Percentiles rank a stretch among this genome's conserved stretches.
Conservation (phyloP, 495 filamentous ascomycete genomes). For the Cryomyces minteri region DNA sequence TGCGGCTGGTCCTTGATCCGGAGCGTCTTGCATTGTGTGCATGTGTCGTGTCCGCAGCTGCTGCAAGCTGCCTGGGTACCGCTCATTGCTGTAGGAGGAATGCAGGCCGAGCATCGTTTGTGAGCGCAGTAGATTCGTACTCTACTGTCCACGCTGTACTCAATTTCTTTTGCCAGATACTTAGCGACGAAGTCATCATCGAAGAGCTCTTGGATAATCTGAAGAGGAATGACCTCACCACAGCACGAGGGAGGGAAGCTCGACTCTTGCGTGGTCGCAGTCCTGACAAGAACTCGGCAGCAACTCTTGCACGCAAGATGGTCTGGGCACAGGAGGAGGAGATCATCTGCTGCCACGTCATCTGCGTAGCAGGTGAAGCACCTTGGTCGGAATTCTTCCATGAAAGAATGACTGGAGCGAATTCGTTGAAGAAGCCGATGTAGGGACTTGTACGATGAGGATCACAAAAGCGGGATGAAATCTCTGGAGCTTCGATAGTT, state of each 20-base stretch:
- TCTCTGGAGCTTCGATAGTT: too few species aligned
- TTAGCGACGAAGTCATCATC: neutral
- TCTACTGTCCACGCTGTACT: constrained; percentile 1
- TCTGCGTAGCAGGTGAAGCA: too few species aligned
- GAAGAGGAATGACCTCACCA: neutral
- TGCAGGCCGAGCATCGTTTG: constrained; percentile 1
- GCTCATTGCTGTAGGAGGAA: neutral
- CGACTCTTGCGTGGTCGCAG: neutral
- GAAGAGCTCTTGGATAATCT: constrained; percentile 1
- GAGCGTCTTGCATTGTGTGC: neutral
- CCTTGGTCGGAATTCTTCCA: too few species aligned
- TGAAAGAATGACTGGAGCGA: too few species aligned
- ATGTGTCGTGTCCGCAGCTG: neutral
- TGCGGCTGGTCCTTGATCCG: neutral
- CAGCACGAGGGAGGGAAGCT: constrained; percentile 7
- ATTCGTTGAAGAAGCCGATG: too few species aligned
- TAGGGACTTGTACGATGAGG: too few species aligned
- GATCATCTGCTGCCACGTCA: too few species aligned
- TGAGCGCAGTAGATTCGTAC: constrained; percentile 6
- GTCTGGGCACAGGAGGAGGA: too few species aligned
- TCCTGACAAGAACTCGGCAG: too few species aligned
- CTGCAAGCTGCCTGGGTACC: neutral
- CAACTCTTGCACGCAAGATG: too few species aligned
- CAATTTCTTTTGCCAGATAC: constrained; percentile 1
- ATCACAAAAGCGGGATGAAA: too few species aligned